phyloP scores from a whole-genome alignment of 2,329 filamentous ascomycete species.

The Trichoderma semiorbis region DNA sequence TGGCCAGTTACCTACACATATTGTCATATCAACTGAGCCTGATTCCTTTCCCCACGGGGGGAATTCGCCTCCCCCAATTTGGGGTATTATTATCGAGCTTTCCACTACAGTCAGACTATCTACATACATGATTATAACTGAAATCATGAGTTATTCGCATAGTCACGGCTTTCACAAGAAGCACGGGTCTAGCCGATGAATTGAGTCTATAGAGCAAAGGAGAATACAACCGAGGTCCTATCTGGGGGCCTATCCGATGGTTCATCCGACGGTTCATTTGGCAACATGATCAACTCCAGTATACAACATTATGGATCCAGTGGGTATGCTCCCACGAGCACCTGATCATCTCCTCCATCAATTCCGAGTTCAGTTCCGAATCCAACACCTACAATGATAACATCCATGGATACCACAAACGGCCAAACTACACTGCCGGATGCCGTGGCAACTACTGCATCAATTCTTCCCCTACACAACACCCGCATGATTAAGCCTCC shows the following conservation, averaged over 20 bases:
- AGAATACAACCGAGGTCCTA: neutral
- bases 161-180: neutral
- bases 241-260: neutral
- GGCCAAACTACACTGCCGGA: neutral
- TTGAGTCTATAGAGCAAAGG: neutral
- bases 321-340: neutral
- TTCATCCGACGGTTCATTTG: neutral
- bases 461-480: neutral
- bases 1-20: neutral
- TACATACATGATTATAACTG: neutral
- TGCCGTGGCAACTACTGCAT: neutral
- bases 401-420: too few species aligned
- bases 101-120: neutral
- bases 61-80: neutral
- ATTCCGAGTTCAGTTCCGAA: neutral
- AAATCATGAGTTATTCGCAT: neutral
- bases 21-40: neutral
- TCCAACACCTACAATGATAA: rapidly evolving
- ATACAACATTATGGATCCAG: neutral
- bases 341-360: neutral
- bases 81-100: neutral
- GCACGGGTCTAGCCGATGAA: neutral
- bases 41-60: neutral
- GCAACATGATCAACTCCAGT: neutral
- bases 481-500: neutral